These are phyloP conservation scores for Coemansia sp. DNA, from an alignment of 371 early-diverging fungal genomes.

Conservation along the genomic window DNA sequence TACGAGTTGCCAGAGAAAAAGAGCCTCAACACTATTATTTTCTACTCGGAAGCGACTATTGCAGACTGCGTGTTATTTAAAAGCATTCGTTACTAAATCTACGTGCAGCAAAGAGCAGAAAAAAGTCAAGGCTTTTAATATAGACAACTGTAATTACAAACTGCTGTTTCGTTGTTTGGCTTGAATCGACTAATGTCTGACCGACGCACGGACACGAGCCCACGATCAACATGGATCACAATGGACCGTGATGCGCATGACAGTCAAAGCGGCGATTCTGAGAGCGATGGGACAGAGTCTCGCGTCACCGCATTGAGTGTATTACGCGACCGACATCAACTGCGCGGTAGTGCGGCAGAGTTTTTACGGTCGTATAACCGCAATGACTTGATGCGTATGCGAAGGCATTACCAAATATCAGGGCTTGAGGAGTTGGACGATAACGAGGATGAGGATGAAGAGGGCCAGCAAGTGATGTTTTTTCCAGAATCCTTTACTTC, in stretches of 20 bases:
- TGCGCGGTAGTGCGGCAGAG: not conserved
- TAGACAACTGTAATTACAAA: not conserved
- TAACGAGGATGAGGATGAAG: not conserved
- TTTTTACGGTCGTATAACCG: conserved; percentile 4
- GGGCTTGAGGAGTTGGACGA: conserved; percentile 2
- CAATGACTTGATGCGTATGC: not conserved
- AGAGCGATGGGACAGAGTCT: not conserved
- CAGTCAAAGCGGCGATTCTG: not conserved
- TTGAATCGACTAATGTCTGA: conserved; percentile 13
- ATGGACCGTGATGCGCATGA: conserved; percentile 4
- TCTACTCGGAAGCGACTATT: not conserved
- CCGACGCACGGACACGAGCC: conserved; percentile 16
- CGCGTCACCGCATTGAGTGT: not conserved
- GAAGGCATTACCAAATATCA: not conserved
- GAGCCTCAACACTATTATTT: too few species aligned
- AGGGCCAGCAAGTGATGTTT: too few species aligned
- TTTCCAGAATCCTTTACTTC: too few species aligned
- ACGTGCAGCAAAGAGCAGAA: not conserved
- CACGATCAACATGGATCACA: conserved; percentile 38
- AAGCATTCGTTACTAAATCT: not conserved
- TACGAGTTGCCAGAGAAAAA: too few species aligned
- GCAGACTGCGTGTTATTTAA: not conserved
- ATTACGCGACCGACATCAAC: not conserved
- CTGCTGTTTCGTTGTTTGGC: not conserved
- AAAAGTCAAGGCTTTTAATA: not conserved